Base-by-base conservation (phyloP, 2,329 filamentous ascomycete genomes). In the Monosporascus sp. region DNA sequence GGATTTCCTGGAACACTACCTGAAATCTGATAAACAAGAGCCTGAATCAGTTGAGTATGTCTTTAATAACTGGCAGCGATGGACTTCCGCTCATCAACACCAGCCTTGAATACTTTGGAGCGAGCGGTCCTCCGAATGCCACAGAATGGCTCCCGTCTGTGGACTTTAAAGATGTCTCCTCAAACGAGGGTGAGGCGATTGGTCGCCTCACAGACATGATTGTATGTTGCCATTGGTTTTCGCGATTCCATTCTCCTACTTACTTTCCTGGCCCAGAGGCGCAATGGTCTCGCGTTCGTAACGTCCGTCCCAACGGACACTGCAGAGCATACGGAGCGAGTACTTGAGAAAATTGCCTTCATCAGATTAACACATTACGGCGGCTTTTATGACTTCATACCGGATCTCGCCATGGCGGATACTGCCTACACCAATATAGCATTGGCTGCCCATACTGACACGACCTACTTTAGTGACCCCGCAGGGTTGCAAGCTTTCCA, bases 331-430 rank as follows among this genome's bases (percentile, higher is more conserved):
- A 97, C 92, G 0, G 72, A 93, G 69, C 68, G 74, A n/a, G 77
- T 97, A 1, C 76, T 97, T 2, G 81, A 89, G 65, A 83, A 85
- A 52, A 95, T 99, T 58, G 84, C 91, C 0, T 93, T 93, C 58
- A 92, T 97, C 63, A 84, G 92, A 19, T 79, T 87, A 56, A 99
- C 94, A 0, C 94, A 97, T 68, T 99, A 97, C 70, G 93, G 90
- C 74, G 83, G 73, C 55, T 80, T 80, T 65, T 82, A 81, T 63
- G 93, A 97, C 71, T 97, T 97, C 70, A 89, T 89, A 1, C 88
- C 92, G 5, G 89, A 97, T 69, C 80, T 97, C 24, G 87, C 90
- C 27, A 87, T 87, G 65, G 92, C 92, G 59, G 91, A 96, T 65
- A 95, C 89, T 2, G 91, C 91, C 3, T 99, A 97, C 73, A 97